A percentile compares a stretch with the other conserved stretches of the same genome.
Evolutionary conservation across 1,139 yeast genomes (phyloP).

Genomic region (Hyphopichia pseudoburtonii): DNA sequence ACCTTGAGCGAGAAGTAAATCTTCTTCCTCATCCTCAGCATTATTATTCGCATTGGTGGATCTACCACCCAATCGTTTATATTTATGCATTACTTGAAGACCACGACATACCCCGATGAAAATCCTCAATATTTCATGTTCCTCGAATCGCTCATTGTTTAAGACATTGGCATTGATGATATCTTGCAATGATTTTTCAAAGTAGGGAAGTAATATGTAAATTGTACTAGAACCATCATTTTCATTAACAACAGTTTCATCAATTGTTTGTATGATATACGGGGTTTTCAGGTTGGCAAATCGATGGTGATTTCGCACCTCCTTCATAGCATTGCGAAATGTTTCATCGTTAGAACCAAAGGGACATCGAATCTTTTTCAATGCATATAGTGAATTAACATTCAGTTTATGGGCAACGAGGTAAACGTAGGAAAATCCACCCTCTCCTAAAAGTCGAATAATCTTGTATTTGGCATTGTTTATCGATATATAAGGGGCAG

Average conservation of each 20-base stretch:
- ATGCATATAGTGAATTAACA: constrained; percentile 58
- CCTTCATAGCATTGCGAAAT: constrained; percentile 64
- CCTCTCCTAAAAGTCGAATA: constrained; percentile 78
- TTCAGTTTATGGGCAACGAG: constrained; percentile 54
- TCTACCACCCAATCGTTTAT: constrained; percentile 32
- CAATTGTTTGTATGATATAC: constrained; percentile 67
- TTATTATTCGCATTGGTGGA: constrained; percentile 10
- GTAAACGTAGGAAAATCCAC: constrained; percentile 89
- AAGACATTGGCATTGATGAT: constrained; percentile 63
- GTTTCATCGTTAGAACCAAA: constrained; percentile 73
- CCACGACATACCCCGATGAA: constrained; percentile 76
- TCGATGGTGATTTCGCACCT: constrained; percentile 71
- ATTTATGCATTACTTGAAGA: constrained; percentile 71
- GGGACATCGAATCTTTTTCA: constrained; percentile 86
- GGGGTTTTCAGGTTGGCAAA: constrained; percentile 58
- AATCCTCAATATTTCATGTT: constrained; percentile 58
- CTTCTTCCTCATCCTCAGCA: constrained; percentile 16
- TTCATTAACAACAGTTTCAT: constrained; percentile 70
- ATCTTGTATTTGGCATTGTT: constrained; percentile 55
- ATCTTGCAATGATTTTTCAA: constrained; percentile 73
- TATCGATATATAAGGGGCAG: constrained; percentile 50
- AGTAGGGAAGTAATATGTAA: constrained; percentile 77
- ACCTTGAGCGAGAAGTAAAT: constrained; percentile 24
- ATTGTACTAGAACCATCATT: constrained; percentile 78
- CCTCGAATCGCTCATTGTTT: constrained; percentile 52